Base-by-base conservation (phyloP, 2,329 filamentous ascomycete species). In the Aureobasidium zeae region DNA sequence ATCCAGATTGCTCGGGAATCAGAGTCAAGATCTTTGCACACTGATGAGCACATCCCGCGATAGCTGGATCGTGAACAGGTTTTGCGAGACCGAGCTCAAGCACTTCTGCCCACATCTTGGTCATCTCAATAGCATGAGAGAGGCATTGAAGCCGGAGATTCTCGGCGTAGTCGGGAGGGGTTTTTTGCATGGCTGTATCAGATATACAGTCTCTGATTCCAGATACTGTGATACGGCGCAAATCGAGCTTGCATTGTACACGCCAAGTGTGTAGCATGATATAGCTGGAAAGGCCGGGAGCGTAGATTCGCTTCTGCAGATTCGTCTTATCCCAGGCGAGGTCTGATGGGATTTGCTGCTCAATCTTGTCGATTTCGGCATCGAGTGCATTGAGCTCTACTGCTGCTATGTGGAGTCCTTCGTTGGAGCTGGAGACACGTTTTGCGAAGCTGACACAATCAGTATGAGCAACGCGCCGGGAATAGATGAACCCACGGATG, bases 241-340 rank as follows among this genome's bases (percentile, higher is more conserved):
- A 7, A 19, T 42, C 38, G 12, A 33, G 21, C 20, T 42, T 42
- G 16, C 38, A 42, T 20, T 33, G 38, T 8, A 42, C 7, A 2
- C 38, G 28, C 38, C 38, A 42, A 20, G 38, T 42, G 15, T 42
- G 38, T 5, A 42, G 22, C 38, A 42, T 42, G 12, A 42, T 33
- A 9, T 25, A 42, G 16, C 38, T 33, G 7, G 38, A 42, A 2
- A 42, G 21, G 4, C 22, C 29, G 10, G 38, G 38, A 4, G 38
- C 38, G 15, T 42, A 33, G 11, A 42, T 28, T 11, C 38, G 38
- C 20, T 42, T 25, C 12, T 26, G 38, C 8, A 42, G 12, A 8
- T 42, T 21, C 21, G 20, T n/a, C 16, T 32, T 42, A 28, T 32
- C 21, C 38, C 38, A 42, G 10, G 8, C 20, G 29, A 42, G 22